Evolutionary conservation across 2,329 filamentous ascomycete species (phyloP), one percentile per base, ranked within the genome.

Genomic region (Zymoseptoria passerinii): DNA sequence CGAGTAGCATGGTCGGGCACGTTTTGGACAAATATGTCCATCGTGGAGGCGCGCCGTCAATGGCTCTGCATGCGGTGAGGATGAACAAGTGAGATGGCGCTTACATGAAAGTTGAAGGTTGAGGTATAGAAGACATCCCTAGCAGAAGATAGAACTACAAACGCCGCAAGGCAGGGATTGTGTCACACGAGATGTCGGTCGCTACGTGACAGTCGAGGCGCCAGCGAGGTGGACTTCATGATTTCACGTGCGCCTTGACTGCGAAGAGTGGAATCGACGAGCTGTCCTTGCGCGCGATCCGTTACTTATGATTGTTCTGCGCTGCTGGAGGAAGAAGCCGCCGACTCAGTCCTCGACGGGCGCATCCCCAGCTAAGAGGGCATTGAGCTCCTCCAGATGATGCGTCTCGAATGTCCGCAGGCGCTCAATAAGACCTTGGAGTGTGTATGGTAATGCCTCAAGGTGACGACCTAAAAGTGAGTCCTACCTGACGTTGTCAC

Each of bases 1-100:
- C 75, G 69, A 8, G 75, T 80, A 28, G 73, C 66, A 19, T 75
- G 67, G 2, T 63, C 35, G 1, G 78, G 77, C 0, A 82, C 64
- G 53, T 75, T 74, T 10, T 68, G 66, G 8, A 80, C 67, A 63
- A 78, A 75, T 35, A 81, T 71, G 57, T 81, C 78, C 79, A 81
- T 80, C 59, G 19, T 57, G 57, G 28, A 44, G 35, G 35, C 35
- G 35, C 13, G 13, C n/a, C 2, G 13, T n/a, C n/a, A 16, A 16
- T 44, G 35, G n/a, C 6, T 13, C 55, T 27, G 49, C 35, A 44
- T 19, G 55, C n/a, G 8, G 54, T 28, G 23, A 51, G 19, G 55
- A 20, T 8, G n/a, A 10, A 20, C 19, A 20, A 50, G 18, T 23
- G 18, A 35, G 48, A 13, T 50, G 35, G 19, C 19, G 35, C 40